Percentiles rank a stretch among this genome's conserved stretches.
phyloP scores from a whole-genome alignment of 1,284 basidiomycete genomes.

The Meripilus lineatus region DNA sequence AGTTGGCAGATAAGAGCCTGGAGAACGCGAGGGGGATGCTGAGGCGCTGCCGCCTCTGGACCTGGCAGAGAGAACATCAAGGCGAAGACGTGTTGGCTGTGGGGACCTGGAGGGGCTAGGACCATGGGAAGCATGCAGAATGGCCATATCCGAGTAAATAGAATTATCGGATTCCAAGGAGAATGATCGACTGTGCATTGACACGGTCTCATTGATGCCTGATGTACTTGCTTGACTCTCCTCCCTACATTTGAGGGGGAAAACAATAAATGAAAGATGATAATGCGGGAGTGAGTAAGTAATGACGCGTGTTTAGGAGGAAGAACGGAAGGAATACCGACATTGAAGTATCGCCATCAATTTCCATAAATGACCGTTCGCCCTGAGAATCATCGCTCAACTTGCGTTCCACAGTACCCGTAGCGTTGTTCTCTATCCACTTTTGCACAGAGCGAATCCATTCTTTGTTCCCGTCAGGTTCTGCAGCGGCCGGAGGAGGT shows the following conservation, averaged over 20 bases:
- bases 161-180: conserved; percentile 60
- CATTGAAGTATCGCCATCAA: conserved; percentile 10
- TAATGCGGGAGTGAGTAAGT: no score
- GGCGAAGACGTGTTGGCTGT: conserved; percentile 46
- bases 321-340: not conserved
- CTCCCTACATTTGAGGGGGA: conserved; percentile 11
- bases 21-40: conserved; percentile 47
- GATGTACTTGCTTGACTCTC: conserved; percentile 7
- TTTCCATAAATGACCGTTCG: conserved; percentile 10
- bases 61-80: conserved; percentile 42
- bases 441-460: conserved; percentile 72
- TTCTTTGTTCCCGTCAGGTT: conserved; percentile 50
- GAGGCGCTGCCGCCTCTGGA: conserved; percentile 22
- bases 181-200: conserved; percentile 49
- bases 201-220: conserved; percentile 4
- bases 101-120: conserved; percentile 29
- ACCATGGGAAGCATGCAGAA: conserved; percentile 10
- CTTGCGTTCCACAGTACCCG: conserved; percentile 26
- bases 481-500: conserved; percentile 36
- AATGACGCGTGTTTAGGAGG: no score
- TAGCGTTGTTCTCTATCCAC: conserved; percentile 63
- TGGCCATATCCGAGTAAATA: conserved; percentile 37
- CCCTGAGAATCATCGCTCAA: conserved; percentile 23
- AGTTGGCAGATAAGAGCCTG: conserved; percentile 54
- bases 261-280: conserved; percentile 3